Percentiles rank a stretch among this genome's conserved stretches.
These are phyloP conservation scores for Lactarius evosmus DNA, from an alignment of 768 basidiomycete species.

Conservation along the genomic window DNA sequence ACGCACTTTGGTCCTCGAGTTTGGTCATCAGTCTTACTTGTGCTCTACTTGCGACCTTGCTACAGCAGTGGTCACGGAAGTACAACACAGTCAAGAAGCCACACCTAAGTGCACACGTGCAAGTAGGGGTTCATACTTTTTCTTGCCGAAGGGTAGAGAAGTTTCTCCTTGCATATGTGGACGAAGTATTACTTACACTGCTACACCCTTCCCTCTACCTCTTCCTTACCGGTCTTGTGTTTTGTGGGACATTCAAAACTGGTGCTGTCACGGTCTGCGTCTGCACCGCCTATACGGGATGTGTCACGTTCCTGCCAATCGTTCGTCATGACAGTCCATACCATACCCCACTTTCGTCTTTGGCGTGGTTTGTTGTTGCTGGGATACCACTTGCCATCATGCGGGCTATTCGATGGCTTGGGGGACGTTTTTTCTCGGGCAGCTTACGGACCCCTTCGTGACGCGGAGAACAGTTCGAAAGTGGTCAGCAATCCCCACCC, in stretches of 20 bases:
- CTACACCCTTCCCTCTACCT: constrained; percentile 2
- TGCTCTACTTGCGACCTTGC: neutral
- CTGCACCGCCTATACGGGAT: neutral
- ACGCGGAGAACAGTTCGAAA: neutral
- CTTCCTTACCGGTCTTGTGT: constrained; percentile 2
- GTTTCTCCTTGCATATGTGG: neutral
- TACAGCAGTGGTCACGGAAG: constrained; percentile 1
- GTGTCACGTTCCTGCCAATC: neutral
- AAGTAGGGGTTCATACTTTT: neutral
- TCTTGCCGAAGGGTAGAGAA: neutral
- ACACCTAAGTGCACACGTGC: neutral
- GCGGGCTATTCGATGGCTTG: neutral
- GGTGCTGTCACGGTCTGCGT: neutral
- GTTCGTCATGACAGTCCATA: neutral
- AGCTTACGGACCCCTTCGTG: neutral
- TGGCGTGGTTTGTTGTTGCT: neutral
- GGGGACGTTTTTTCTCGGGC: neutral
- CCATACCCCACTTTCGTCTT: neutral
- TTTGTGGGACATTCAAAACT: neutral
- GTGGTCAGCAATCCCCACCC: no score
- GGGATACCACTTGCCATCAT: neutral
- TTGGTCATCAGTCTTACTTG: constrained; percentile 6
- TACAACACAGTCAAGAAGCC: neutral
- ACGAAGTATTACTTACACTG: neutral
- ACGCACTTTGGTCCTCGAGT: constrained; percentile 7